phyloP scores from a whole-genome alignment of 2,329 filamentous ascomycete species.

The Colletotrichum limetticola region DNA sequence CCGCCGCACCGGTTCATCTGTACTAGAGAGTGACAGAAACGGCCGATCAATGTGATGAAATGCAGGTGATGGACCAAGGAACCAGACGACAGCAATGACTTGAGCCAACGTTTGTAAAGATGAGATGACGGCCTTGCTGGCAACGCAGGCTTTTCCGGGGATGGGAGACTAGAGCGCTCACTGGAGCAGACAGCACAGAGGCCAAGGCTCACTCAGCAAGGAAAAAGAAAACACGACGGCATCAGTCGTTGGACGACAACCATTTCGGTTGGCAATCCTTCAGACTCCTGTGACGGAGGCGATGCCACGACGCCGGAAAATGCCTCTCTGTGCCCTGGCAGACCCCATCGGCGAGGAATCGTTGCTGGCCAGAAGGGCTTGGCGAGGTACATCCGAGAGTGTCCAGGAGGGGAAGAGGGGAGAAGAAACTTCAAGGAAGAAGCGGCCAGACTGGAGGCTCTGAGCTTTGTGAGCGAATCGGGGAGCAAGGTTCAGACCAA shows the following conservation, averaged over 20 bases:
- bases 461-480: slow-evolving; percentile 20
- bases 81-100: slow-evolving; percentile 17
- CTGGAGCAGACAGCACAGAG: background rate
- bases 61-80: slow-evolving; percentile 2
- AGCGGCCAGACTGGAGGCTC: background rate
- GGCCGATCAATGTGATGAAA: slow-evolving; percentile 26
- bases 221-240: slow-evolving; percentile 12
- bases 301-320: slow-evolving; percentile 24
- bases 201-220: slow-evolving; percentile 4
- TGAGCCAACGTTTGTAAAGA: background rate
- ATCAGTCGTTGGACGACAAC: background rate
- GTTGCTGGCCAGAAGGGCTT: slow-evolving; percentile 12
- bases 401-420: background rate
- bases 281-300: slow-evolving; percentile 3
- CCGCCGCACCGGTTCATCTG: slow-evolving; percentile 28
- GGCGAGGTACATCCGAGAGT: slow-evolving; percentile 21
- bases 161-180: background rate
- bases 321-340: slow-evolving; percentile 27
- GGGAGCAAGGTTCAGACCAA: slow-evolving; percentile 14
- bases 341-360: slow-evolving; percentile 10
- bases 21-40: background rate
- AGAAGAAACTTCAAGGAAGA: slow-evolving; percentile 19
- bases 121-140: background rate
- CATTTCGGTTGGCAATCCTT: slow-evolving; percentile 21
- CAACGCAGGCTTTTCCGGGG: background rate